These are phyloP conservation scores for Brachypodium distachyon DNA, from an alignment of 202 grass and related monocot genomes.

Conservation along the genomic window DNA sequence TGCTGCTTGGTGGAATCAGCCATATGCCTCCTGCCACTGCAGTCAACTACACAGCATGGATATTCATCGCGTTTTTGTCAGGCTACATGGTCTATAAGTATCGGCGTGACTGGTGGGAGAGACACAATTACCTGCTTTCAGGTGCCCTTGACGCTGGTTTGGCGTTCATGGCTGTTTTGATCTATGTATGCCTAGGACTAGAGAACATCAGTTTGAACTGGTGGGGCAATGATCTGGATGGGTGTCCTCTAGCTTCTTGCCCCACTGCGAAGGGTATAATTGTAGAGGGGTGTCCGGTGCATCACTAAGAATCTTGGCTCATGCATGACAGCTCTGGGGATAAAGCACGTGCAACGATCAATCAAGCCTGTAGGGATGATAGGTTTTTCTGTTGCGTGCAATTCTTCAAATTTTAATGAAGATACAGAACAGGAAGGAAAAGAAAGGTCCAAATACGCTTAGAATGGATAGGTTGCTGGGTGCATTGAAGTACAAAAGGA, in stretches of 20 bases:
- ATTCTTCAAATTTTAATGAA: neutral
- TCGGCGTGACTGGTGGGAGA: constrained; percentile 48
- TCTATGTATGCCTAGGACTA: constrained; percentile 53
- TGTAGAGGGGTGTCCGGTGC: constrained; percentile 41
- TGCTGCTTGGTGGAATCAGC: constrained; percentile 33
- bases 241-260: constrained; percentile 50
- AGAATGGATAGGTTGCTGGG: neutral
- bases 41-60: constrained; percentile 65
- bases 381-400: neutral
- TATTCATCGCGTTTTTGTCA: constrained; percentile 49
- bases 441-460: neutral
- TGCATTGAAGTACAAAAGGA: too few species aligned
- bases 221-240: constrained; percentile 69
- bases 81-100: constrained; percentile 54
- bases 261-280: constrained; percentile 43
- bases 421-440: neutral
- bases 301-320: neutral
- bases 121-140: constrained; percentile 66
- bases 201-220: constrained; percentile 56
- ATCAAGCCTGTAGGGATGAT: neutral
- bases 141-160: constrained; percentile 62
- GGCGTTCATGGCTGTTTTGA: constrained; percentile 67
- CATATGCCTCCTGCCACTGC: constrained; percentile 64
- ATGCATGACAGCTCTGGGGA: neutral
- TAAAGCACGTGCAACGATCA: neutral